Evolutionary conservation across 306 rosid species (phyloP).

Genomic region (Vigna radiata): DNA sequence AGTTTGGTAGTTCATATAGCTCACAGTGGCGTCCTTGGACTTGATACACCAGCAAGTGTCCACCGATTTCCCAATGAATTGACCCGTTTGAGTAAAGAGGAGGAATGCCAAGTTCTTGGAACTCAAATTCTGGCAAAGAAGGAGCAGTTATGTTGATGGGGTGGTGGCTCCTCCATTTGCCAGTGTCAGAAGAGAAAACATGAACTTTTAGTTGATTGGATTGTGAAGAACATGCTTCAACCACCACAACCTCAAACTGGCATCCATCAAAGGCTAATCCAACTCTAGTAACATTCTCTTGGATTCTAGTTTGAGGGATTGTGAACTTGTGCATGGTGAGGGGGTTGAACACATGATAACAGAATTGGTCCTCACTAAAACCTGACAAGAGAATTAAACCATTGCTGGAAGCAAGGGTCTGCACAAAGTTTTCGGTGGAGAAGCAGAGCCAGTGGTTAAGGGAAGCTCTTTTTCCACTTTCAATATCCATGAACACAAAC

Average conservation of each 20-base stretch:
- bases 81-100: constrained; percentile 51
- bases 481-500: constrained; percentile 37
- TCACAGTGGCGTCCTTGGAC: constrained; percentile 20
- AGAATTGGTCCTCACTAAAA: constrained; percentile 30
- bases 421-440: constrained; percentile 48
- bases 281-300: not conserved
- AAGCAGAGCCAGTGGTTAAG: constrained; percentile 39
- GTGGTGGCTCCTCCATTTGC: constrained; percentile 36
- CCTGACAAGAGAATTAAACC: constrained; percentile 47
- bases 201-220: constrained; percentile 34
- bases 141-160: constrained; percentile 24
- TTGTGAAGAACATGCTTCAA: constrained; percentile 39
- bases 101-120: constrained; percentile 30
- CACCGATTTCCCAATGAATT: constrained; percentile 53
- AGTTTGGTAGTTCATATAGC: constrained; percentile 43
- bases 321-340: constrained; percentile 23
- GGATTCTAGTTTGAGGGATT: constrained; percentile 32
- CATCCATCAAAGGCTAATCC: constrained; percentile 48
- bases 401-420: constrained; percentile 48
- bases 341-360: constrained; percentile 48
- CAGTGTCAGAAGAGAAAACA: constrained; percentile 43
- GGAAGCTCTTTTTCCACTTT: not conserved
- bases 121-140: constrained; percentile 44
- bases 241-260: constrained; percentile 46
- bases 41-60: constrained; percentile 43